Base-by-base conservation (phyloP, 129 eudicot species). In the Kitagawia praeruptora region DNA sequence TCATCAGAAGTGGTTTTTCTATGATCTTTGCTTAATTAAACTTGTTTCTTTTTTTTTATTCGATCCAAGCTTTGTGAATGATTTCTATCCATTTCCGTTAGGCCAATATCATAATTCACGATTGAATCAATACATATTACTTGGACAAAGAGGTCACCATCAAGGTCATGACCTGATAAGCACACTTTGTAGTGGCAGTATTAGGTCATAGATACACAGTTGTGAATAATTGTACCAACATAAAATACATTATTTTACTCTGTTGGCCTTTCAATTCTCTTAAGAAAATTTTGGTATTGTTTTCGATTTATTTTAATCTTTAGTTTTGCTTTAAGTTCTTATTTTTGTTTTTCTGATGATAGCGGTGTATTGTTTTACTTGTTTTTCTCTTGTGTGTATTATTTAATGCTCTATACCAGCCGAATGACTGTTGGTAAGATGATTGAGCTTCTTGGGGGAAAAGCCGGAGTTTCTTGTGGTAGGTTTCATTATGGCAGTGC, bases 401-500 rank as follows among this genome's bases (percentile, higher is more conserved):
- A 5, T 44, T 11, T n/a, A 9, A 41, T 23, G 54, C 75, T 70
- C 2, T 48, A 80, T 45, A 40, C 79, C 83, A 95, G 99, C 77
- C 98, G 99, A 77, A 96, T 92, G 99, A 96, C 99, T 71, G 99
- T 96, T 75, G 99, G 99, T 72, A 96, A 96, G 86, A 92, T 96
- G 97, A 89, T 96, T 63, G 99, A 96, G 87, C 99, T 96, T 84
- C 93, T 96, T 69, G 99, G 99, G 39, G 79, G 99, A 71, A 96
- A 96, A 86, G 99, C 99, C 83, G 99, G 99, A 70, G 98, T 89
- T 83, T 92, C 98, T 18, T 81, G 98, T 81, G 99, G 98, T n/a
- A 92, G 80, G 83, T 96, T 92, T 38, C 98, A 96, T 77, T 92
- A 92, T 83, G 99, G 98, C 37, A 96, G 97, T 87, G 99, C 99